A percentile compares a stretch with the other conserved stretches of the same genome.
Conservation (phyloP, 2,329 filamentous ascomycete species). For the Xylariaceae sp. region DNA sequence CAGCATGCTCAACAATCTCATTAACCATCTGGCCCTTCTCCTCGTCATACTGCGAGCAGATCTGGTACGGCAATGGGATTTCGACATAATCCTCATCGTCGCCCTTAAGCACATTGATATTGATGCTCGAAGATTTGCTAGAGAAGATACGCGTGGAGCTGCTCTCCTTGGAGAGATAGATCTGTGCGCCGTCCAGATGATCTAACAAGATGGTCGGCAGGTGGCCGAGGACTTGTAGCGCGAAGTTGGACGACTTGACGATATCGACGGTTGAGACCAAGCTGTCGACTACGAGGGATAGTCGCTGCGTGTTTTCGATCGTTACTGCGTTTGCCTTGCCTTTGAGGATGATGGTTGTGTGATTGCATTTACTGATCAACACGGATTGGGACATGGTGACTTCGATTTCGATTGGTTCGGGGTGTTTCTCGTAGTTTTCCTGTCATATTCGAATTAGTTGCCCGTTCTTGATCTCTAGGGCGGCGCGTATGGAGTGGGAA, state of each 20-base stretch:
- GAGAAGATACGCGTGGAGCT: conserved; percentile 70
- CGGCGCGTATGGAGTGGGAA: not conserved
- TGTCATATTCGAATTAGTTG: conserved; percentile 33
- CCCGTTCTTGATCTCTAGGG: too few species aligned
- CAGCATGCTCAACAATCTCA: conserved; percentile 94
- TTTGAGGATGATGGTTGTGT: conserved; percentile 82
- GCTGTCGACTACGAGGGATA: conserved; percentile 84
- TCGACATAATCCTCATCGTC: conserved; percentile 82
- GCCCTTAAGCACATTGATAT: conserved; percentile 75
- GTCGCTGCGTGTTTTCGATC: conserved; percentile 81
- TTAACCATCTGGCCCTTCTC: conserved; percentile 73
- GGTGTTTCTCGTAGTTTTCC: conserved; percentile 86
- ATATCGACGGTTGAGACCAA: conserved; percentile 90
- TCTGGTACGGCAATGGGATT: conserved; percentile 83
- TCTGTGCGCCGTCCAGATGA: conserved; percentile 83
- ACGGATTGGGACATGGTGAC: conserved; percentile 84
- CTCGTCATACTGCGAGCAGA: conserved; percentile 71
- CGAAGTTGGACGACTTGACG: conserved; percentile 93
- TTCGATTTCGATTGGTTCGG: conserved; percentile 73
- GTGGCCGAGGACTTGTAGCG: conserved; percentile 82
- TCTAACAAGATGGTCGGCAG: conserved; percentile 88
- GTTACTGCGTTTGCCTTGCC: conserved; percentile 98
- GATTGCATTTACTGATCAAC: conserved; percentile 87
- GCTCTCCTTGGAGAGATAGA: conserved; percentile 85
- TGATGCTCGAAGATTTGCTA: conserved; percentile 61